Evolutionary conservation across 2,329 filamentous ascomycete species (phyloP).

Genomic region (Penicillium sp.): DNA sequence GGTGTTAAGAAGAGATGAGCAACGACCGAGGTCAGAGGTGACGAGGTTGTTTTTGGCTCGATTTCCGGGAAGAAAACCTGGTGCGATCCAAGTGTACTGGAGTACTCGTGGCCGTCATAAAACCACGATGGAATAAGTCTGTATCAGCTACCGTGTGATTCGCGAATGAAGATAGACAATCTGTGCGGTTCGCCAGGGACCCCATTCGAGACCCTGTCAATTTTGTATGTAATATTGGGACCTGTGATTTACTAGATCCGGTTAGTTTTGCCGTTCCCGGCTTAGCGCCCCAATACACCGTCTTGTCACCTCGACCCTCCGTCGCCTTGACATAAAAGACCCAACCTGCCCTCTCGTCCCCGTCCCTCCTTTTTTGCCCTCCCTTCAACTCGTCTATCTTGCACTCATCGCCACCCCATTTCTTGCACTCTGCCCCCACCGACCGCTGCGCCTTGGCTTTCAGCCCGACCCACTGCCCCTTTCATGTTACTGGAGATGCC

Average conservation of each 20-base stretch:
- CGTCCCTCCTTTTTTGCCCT: not conserved
- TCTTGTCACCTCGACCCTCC: slow-evolving; percentile 7
- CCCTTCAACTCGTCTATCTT: slow-evolving; percentile 13
- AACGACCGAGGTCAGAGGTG: not conserved
- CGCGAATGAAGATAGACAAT: no score
- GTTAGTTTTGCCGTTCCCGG: slow-evolving; percentile 13
- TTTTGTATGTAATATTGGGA: slow-evolving; percentile 4
- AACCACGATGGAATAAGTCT: no score
- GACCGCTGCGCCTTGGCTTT: slow-evolving; percentile 1
- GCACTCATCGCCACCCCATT: slow-evolving; percentile 14
- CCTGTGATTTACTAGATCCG: slow-evolving; percentile 11
- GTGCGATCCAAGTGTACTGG: not conserved
- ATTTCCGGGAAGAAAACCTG: not conserved
- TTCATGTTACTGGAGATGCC: slow-evolving; percentile 19
- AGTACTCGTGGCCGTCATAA: no score
- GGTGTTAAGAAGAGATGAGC: not conserved
- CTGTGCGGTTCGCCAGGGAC: no score
- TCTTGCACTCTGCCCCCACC: slow-evolving; percentile 6
- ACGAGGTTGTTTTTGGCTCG: not conserved
- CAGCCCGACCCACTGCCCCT: slow-evolving; percentile 14
- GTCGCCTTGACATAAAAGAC: slow-evolving; percentile 5
- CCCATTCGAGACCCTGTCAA: no score
- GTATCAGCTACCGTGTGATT: no score
- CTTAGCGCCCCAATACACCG: slow-evolving; percentile 9
- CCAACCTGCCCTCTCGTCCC: slow-evolving; percentile 3